Conservation (phyloP, 2,329 filamentous ascomycete species). For the Endoconidiophora laricicola region DNA sequence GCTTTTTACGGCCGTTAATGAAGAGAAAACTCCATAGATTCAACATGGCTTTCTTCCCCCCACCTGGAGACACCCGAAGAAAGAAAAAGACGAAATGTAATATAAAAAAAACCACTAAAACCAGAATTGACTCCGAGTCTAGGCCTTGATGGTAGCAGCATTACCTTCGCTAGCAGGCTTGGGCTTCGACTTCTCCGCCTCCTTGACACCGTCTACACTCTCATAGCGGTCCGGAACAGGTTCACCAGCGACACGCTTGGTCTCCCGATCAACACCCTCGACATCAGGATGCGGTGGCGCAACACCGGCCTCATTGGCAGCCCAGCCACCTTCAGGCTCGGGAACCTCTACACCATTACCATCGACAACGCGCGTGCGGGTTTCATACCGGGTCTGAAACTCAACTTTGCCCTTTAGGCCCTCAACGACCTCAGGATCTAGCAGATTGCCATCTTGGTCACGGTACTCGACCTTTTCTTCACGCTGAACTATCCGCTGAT, state of each 20-base stretch:
- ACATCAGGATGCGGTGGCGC: slow-evolving; percentile 45
- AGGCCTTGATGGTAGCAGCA: slow-evolving; percentile 31
- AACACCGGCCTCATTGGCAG: background rate
- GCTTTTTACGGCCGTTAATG: too few relatives aligned
- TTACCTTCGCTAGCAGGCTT: slow-evolving; percentile 48
- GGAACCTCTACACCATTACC: slow-evolving; percentile 61
- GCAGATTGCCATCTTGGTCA: slow-evolving; percentile 80
- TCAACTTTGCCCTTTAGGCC: slow-evolving; percentile 80
- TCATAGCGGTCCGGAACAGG: slow-evolving; percentile 25
- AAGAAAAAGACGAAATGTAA: background rate
- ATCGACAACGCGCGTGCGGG: slow-evolving; percentile 73
- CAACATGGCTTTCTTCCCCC: too few relatives aligned
- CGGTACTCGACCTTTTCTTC: slow-evolving; percentile 88
- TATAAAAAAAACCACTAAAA: background rate
- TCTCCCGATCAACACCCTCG: slow-evolving; percentile 43
- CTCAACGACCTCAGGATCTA: slow-evolving; percentile 69
- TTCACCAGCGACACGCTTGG: slow-evolving; percentile 28
- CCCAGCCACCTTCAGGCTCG: slow-evolving; percentile 23
- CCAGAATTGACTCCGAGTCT: background rate
- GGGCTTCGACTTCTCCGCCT: slow-evolving; percentile 35
- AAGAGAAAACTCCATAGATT: too few relatives aligned
- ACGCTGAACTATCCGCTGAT: slow-evolving; percentile 32
- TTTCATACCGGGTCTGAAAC: slow-evolving; percentile 92
- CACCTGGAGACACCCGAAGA: too few relatives aligned
- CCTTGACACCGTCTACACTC: slow-evolving; percentile 42